Conservation (phyloP, 176 grass and related monocot species). For the Triticum turgidum region DNA sequence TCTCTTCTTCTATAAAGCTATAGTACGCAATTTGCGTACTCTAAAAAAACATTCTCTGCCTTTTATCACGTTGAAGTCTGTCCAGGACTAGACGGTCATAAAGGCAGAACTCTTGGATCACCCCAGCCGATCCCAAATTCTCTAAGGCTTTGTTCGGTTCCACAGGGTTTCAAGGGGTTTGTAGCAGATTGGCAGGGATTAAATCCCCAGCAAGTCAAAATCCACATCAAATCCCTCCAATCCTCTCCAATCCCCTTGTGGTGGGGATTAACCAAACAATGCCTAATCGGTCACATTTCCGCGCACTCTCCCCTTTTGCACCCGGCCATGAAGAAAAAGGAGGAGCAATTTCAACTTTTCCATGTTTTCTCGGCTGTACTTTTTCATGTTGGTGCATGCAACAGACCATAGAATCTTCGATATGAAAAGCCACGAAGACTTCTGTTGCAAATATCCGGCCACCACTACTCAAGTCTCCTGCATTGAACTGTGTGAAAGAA, state of each 20-base stretch:
- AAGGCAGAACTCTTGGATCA: not conserved
- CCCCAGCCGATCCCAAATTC: not conserved
- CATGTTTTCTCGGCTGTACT: no score
- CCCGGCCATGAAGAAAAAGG: no score
- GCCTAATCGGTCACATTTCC: not conserved
- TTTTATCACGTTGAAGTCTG: conserved; percentile 41
- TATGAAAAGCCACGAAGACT: not conserved
- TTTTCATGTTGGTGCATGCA: not conserved
- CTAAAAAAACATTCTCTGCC: not conserved
- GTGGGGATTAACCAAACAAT: no score
- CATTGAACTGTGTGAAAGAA: not conserved
- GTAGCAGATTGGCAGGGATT: no score
- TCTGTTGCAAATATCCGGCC: not conserved
- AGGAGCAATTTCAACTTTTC: no score
- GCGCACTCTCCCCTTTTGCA: not conserved
- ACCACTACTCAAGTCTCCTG: not conserved
- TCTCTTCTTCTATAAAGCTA: no score
- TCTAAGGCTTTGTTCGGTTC: no score
- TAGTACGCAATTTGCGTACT: no score
- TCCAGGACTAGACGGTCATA: not conserved
- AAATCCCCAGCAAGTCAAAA: no score
- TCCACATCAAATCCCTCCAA: no score
- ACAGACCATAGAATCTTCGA: not conserved
- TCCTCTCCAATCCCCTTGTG: no score
- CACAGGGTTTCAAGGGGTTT: no score